phyloP scores from a whole-genome alignment of 768 basidiomycete species.

The Termitomyces sp. region DNA sequence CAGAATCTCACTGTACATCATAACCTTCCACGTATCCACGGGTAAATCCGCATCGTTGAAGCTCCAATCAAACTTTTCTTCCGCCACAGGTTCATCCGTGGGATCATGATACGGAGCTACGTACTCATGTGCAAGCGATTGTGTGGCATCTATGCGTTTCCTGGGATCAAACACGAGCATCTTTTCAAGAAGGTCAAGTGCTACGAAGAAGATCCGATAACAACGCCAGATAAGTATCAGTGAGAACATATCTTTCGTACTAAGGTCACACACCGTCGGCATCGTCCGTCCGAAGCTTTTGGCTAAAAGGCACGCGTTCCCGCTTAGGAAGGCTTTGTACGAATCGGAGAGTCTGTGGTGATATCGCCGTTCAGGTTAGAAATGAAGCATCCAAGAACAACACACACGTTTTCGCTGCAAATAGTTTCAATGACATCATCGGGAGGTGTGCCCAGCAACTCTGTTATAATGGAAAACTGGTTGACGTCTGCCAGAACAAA shows the following conservation, averaged over 20 bases:
- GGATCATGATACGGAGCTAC: slow-evolving; percentile 98
- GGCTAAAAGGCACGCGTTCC: slow-evolving; percentile 89
- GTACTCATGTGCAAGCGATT: slow-evolving; percentile 89
- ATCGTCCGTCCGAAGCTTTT: slow-evolving; percentile 88
- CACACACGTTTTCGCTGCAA: slow-evolving; percentile 91
- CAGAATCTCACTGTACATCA: slow-evolving; percentile 99
- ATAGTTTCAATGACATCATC: slow-evolving; percentile 99
- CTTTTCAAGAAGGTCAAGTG: slow-evolving; percentile 92
- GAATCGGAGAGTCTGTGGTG: slow-evolving; percentile 86
- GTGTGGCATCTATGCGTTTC: slow-evolving; percentile 91
- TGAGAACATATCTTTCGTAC: background rate
- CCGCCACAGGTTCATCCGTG: slow-evolving; percentile 92
- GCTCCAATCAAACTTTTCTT: slow-evolving; percentile 96
- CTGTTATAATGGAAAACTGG: slow-evolving; percentile 99
- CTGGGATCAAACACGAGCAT: slow-evolving; percentile 99
- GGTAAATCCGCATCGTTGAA: slow-evolving; percentile 99
- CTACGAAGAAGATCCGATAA: slow-evolving; percentile 30
- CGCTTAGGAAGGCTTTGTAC: slow-evolving; percentile 98
- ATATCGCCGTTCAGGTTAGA: background rate
- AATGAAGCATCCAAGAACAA: slow-evolving; percentile 15
- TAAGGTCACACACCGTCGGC: slow-evolving; percentile 58
- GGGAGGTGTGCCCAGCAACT: slow-evolving; percentile 95
- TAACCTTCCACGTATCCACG: slow-evolving; percentile 99
- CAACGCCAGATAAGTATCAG: background rate
- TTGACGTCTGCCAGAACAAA: slow-evolving; percentile 71